phyloP scores from a whole-genome alignment of 495 filamentous ascomycete genomes.

The Pseudoneurospora amorphoporcata region DNA sequence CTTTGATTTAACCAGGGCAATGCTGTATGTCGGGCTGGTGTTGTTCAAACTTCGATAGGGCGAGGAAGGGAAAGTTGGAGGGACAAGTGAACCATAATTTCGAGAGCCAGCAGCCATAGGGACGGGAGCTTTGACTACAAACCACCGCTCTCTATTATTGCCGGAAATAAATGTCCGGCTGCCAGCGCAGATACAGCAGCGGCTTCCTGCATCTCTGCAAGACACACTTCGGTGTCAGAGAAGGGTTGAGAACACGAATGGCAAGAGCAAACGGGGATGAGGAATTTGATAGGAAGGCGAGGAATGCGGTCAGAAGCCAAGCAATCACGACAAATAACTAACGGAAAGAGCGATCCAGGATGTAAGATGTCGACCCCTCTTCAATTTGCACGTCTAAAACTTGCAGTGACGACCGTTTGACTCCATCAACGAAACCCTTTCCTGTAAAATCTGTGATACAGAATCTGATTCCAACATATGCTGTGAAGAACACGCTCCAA shows the following conservation, averaged over 20 bases:
- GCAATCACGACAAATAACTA: neutral
- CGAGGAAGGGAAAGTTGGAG: too few species aligned
- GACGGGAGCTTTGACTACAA: too few species aligned
- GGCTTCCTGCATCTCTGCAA: neutral
- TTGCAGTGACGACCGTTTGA: neutral
- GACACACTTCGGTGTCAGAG: neutral
- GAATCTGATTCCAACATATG: neutral
- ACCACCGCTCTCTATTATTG: too few species aligned
- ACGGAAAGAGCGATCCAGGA: neutral
- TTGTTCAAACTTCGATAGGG: too few species aligned
- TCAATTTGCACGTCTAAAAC: neutral
- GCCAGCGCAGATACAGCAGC: neutral
- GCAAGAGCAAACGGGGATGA: neutral
- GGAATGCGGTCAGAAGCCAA: neutral
- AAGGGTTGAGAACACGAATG: neutral
- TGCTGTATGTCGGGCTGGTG: too few species aligned
- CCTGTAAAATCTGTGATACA: neutral
- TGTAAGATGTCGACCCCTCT: neutral
- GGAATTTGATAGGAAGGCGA: neutral
- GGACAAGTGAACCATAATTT: too few species aligned
- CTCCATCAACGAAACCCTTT: neutral
- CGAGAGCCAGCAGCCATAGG: too few species aligned
- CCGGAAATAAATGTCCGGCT: too few species aligned
- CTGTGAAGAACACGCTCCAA: neutral
- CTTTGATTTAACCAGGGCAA: too few species aligned